These are phyloP conservation scores for Fusarium agapanthi DNA, from an alignment of 2,329 filamentous ascomycete species.

Conservation along the genomic window DNA sequence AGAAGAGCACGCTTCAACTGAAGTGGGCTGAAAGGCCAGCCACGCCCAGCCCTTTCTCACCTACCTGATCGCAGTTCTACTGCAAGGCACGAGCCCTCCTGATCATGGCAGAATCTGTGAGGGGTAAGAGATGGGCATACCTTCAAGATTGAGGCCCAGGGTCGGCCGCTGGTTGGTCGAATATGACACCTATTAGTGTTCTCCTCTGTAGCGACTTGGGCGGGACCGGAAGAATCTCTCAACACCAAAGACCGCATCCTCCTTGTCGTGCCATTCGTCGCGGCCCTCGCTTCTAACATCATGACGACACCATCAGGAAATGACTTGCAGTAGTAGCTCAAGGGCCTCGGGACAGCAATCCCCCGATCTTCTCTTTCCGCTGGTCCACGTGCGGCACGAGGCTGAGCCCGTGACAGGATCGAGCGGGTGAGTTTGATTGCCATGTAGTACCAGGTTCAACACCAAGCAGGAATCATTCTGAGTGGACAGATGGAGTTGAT, in stretches of 20 bases:
- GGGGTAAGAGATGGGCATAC: conserved; percentile 12
- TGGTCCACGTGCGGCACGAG: conserved; percentile 26
- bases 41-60: neutral
- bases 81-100: conserved; percentile 36
- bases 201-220: conserved; percentile 3
- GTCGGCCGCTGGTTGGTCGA: conserved; percentile 29
- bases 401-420: conserved; percentile 25
- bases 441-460: neutral
- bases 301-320: conserved; percentile 18
- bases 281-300: conserved; percentile 12
- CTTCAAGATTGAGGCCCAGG: neutral
- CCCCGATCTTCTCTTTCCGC: neutral
- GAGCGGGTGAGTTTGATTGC: conserved; percentile 29
- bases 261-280: neutral
- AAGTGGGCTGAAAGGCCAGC: conserved; percentile 19
- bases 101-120: conserved; percentile 17
- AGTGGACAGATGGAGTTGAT: neutral
- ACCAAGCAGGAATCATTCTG: neutral
- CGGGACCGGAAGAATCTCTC: neutral
- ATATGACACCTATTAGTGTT: neutral
- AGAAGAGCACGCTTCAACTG: conserved; percentile 25
- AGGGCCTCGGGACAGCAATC: conserved; percentile 2
- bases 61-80: conserved; percentile 17
- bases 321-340: conserved; percentile 38
- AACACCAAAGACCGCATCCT: conserved; percentile 2